Conservation (phyloP, 768 basidiomycete species). For the Termitomyces sp. region DNA sequence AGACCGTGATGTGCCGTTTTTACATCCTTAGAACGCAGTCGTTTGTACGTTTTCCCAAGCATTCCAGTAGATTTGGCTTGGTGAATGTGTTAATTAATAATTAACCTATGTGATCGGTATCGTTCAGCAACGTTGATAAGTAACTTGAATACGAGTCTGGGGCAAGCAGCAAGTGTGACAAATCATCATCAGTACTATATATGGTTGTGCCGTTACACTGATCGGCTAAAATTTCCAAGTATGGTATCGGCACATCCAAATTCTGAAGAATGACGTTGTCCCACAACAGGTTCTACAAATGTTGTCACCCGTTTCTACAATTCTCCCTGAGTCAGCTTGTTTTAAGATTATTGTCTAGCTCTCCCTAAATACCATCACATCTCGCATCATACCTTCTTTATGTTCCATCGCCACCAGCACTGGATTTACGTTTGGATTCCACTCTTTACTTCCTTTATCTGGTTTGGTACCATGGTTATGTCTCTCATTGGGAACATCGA, state of each 20-base stretch:
- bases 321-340: not conserved
- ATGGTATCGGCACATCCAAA: not conserved
- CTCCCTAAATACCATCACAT: not conserved
- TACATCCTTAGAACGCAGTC: too few relatives aligned
- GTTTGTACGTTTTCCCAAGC: too few relatives aligned
- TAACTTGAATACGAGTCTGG: too few relatives aligned
- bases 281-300: too few relatives aligned
- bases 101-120: too few relatives aligned
- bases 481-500: not conserved
- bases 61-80: too few relatives aligned
- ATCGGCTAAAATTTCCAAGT: not conserved
- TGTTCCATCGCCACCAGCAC: conserved; percentile 30
- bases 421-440: conserved; percentile 70
- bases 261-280: not conserved
- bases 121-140: not conserved
- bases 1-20: too few relatives aligned
- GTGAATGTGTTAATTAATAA: too few relatives aligned
- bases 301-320: too few relatives aligned
- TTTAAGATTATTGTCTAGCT: not conserved
- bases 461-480: conserved; percentile 47
- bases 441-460: conserved; percentile 52
- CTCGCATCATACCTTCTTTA: conserved; percentile 12
- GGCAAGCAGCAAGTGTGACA: too few relatives aligned
- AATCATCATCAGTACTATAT: too few relatives aligned
- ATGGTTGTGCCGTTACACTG: too few relatives aligned